Percentiles rank a stretch among this genome's conserved stretches.
phyloP scores from a whole-genome alignment of 1,284 basidiomycete species.

The Coniferiporia weirii region DNA sequence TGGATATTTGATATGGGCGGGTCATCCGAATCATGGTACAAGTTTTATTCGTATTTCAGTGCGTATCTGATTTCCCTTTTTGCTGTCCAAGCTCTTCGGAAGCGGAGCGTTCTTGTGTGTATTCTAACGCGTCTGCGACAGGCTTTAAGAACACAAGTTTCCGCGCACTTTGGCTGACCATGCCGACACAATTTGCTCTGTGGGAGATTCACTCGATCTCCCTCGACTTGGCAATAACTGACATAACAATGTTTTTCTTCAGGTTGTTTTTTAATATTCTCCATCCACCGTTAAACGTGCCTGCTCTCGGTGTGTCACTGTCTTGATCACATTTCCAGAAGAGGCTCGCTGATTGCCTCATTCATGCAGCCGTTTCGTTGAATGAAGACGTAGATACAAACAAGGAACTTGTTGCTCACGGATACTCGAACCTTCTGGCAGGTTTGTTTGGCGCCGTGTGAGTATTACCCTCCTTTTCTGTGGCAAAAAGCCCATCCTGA shows the following conservation, averaged over 20 bases:
- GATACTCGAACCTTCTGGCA: constrained; percentile 84
- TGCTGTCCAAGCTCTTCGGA: too few relatives aligned
- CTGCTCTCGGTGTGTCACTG: constrained; percentile 65
- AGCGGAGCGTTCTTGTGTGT: background rate
- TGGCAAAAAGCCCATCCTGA: constrained; percentile 14
- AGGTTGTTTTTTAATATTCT: constrained; percentile 89
- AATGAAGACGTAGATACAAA: constrained; percentile 91
- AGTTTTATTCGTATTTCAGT: constrained; percentile 78
- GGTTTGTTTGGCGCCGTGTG: constrained; percentile 81
- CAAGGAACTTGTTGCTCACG: constrained; percentile 89
- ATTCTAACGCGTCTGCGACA: constrained; percentile 25
- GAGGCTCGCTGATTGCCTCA: background rate
- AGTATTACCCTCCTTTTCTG: constrained; percentile 24
- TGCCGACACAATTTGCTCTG: constrained; percentile 81
- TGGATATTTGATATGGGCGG: constrained; percentile 88
- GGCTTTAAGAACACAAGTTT: constrained; percentile 62
- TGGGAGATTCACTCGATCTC: constrained; percentile 32
- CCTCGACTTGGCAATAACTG: background rate
- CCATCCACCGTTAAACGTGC: constrained; percentile 92
- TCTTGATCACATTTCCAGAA: background rate
- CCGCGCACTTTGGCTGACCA: constrained; percentile 62
- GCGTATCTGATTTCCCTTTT: constrained; percentile 20
- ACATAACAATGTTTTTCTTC: constrained; percentile 2
- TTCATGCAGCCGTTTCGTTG: constrained; percentile 71
- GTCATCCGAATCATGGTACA: constrained; percentile 69